Evolutionary conservation across 345 rosid species (phyloP).

Genomic region (Rhodamnia rubescens): DNA sequence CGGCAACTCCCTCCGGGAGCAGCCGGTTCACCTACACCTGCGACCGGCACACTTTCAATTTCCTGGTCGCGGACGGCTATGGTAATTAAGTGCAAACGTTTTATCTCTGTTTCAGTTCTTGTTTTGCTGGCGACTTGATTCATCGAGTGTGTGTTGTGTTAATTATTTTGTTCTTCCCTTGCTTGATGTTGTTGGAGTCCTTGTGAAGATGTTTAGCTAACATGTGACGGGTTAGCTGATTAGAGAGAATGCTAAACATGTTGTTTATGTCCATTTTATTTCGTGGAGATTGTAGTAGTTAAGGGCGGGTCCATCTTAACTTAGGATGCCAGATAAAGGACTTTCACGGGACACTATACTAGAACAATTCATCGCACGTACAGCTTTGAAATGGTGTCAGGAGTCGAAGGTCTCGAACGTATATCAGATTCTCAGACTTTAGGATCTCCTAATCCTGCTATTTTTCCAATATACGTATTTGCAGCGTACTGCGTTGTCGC

Average conservation of each 20-base stretch:
- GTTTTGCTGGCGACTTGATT: neutral
- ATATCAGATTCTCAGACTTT: neutral
- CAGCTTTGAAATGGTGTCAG: neutral
- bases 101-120: neutral
- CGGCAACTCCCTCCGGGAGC: neutral
- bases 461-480: neutral
- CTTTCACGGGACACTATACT: neutral
- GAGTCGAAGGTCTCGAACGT: neutral
- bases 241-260: neutral
- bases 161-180: neutral
- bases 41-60: neutral
- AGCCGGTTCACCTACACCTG: neutral
- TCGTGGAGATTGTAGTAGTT: neutral
- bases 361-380: neutral
- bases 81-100: neutral
- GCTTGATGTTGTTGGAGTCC: neutral
- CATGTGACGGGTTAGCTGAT: neutral
- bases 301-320: neutral
- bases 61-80: constrained; percentile 2
- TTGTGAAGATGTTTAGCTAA: neutral
- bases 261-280: neutral
- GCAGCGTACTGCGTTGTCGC: constrained; percentile 7
- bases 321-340: neutral
- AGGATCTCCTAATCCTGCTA: neutral
- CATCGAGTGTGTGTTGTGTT: neutral